Base-by-base conservation (phyloP, 371 early-diverging fungal species). In the Lichtheimia hyalospora region DNA sequence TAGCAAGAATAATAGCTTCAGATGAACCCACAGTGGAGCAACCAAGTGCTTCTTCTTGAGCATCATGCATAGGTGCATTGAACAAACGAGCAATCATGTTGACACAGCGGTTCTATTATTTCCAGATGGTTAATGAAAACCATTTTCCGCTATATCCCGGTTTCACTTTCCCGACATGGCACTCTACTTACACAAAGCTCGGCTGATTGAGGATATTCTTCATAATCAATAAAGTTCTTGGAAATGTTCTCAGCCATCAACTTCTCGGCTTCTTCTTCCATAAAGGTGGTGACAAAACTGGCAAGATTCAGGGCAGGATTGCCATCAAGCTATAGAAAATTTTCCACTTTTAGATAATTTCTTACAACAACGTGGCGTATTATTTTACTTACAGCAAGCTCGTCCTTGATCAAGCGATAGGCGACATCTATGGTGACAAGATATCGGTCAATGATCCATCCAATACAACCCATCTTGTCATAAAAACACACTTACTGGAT, bases 161-260 rank as follows among this genome's bases (percentile, higher is more conserved):
- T 54, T 53, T 15, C n/a, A 16, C 21, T 54, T 41, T 20, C 34
- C 28, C 54, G 18, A 34, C 54, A 20, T 16, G 0, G 16, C 5
- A 25, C 2, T 25, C 21, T 43, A 62, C 70, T 68, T 77, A 72
- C 78, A 52, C 68, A 71, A 61, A 77, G 66, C 24, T 77, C 78
- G 41, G 70, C 74, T 49, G 72, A 70, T 56, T 72, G 72, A 44
- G 78, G 73, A 64, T 91, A 92, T 65, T 89, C 90, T 61, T 90
- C 92, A 25, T 81, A 75, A 66, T 91, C 86, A 42, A 87, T 85
- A 57, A 88, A 84, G 70, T 88, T 90, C 75, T 89, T 90, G 68
- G 75, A 73, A 49, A 87, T 59, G 50, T 84, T 86, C 53, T 90
- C 90, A 8, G 73, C 54, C 66, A 90, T 89, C 51, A 92, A 71